Percentiles rank a stretch among this genome's conserved stretches.
These are phyloP conservation scores for Rhynchospora tenuis DNA, from an alignment of 176 grass and related monocot genomes.

Conservation along the genomic window DNA sequence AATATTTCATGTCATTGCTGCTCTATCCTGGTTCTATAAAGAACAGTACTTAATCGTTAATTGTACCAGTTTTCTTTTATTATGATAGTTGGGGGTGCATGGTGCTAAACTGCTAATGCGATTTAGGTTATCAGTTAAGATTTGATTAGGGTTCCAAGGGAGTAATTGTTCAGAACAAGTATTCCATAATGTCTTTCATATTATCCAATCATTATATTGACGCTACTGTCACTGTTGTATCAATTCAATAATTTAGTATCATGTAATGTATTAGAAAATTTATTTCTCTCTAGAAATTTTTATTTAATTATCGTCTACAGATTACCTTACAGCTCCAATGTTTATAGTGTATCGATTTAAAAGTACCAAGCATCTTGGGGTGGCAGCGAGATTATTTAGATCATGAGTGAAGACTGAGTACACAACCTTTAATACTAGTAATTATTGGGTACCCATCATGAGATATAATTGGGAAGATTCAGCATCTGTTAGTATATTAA, in stretches of 20 bases:
- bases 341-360: neutral
- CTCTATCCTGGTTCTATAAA: neutral
- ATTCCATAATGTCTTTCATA: neutral
- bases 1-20: constrained; percentile 4
- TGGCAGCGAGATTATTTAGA: neutral
- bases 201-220: neutral
- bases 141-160: neutral
- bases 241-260: neutral
- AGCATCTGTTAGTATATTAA: neutral
- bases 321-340: neutral
- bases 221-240: neutral
- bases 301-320: neutral
- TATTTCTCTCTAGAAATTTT: neutral
- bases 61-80: neutral
- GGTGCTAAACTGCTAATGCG: neutral
- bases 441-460: neutral
- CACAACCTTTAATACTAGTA: neutral
- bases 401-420: neutral
- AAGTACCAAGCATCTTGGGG: neutral
- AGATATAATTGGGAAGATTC: neutral
- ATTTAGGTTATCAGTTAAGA: neutral
- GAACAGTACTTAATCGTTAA: neutral
- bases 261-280: neutral
- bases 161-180: neutral
- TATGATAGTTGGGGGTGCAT: neutral